Base-by-base conservation (phyloP, 441 rosid species). In the Populus hybrid region DNA sequence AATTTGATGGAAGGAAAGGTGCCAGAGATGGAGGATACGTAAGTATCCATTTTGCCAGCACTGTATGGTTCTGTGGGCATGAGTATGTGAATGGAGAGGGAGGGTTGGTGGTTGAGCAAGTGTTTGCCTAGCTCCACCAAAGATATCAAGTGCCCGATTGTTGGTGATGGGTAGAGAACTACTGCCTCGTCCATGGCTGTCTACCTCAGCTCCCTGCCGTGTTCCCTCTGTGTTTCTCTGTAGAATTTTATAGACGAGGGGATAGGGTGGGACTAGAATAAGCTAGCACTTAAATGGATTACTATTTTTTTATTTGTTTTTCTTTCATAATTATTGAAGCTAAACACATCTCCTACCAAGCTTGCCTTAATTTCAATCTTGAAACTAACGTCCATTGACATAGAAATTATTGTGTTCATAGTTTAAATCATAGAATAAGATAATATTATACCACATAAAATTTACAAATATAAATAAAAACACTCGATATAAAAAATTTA, bases 111-210 rank as follows among this genome's bases (percentile, higher is more conserved):
- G 69, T 82, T 75, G 79, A 84, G 85, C n/a, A 87, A 78, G 79
- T 82, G 77, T 73, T 85, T 84, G 63, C 86, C 90, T 2, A 88
- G 72, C 81, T 88, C 90, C 30, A 87, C 82, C 90, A 82, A 84
- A 69, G 90, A 82, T 18, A 81, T 75, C 32, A 90, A 71, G 77
- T 85, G 92, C 35, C 91, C 85, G n/a, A 84, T 81, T 26, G 82
- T 82, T 6, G 90, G 89, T 9, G 88, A 59, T 57, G 92, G 90
- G 76, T 89, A 90, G 50, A 89, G 70, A 69, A 89, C 87, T 64
- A 84, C 71, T 11, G 88, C 86, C 35, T 84, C 84, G 70, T 80
- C 78, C 79, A 74, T 75, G 23, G 16, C 59, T 67, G 61, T 16
- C 61, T 18, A 46, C 0, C 57, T 46, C 20, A 14, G 57, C 61